A percentile compares a stretch with the other conserved stretches of the same genome.
phyloP scores from a whole-genome alignment of 2,329 filamentous ascomycete genomes.

The Colletotrichum sp. region DNA sequence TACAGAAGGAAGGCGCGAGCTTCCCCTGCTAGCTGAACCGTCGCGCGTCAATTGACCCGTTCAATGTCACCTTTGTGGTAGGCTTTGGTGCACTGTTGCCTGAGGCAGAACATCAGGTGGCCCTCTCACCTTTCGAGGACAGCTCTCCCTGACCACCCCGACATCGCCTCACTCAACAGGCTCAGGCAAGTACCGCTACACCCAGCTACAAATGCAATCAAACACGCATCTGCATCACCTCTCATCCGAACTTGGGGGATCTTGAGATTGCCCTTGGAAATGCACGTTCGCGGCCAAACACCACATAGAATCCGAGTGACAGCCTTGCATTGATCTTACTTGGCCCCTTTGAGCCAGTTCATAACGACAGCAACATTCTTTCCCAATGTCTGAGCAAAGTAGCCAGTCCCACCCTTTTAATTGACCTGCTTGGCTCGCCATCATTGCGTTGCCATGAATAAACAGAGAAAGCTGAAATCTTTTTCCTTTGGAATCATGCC shows the following conservation, averaged over 20 bases:
- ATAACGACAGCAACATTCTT: conserved; percentile 14
- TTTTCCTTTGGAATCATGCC: conserved; percentile 22
- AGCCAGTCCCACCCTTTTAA: conserved; percentile 21
- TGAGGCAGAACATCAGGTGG: conserved; percentile 17
- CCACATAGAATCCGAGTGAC: background rate
- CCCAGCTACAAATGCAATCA: background rate
- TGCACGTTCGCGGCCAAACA: background rate
- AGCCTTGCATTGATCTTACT: background rate
- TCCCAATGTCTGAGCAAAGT: conserved; percentile 19
- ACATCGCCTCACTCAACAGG: background rate
- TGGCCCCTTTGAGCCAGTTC: conserved; percentile 4
- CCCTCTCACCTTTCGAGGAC: background rate
- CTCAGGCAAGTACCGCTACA: background rate
- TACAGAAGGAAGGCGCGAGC: conserved; percentile 8
- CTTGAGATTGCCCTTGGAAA: background rate
- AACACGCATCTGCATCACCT: background rate
- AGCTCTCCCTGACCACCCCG: background rate
- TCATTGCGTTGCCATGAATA: conserved; percentile 18
- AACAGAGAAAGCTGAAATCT: conserved; percentile 23
- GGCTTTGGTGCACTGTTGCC: conserved; percentile 6
- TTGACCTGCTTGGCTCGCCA: conserved; percentile 20
- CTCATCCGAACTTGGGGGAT: background rate
- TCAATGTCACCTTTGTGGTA: background rate
- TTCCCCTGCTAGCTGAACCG: conserved; percentile 15
- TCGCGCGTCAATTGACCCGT: background rate